Percentiles rank a stretch among this genome's conserved stretches.
phyloP scores from a whole-genome alignment of 768 basidiomycete genomes.

The Chalciporus piperatus region DNA sequence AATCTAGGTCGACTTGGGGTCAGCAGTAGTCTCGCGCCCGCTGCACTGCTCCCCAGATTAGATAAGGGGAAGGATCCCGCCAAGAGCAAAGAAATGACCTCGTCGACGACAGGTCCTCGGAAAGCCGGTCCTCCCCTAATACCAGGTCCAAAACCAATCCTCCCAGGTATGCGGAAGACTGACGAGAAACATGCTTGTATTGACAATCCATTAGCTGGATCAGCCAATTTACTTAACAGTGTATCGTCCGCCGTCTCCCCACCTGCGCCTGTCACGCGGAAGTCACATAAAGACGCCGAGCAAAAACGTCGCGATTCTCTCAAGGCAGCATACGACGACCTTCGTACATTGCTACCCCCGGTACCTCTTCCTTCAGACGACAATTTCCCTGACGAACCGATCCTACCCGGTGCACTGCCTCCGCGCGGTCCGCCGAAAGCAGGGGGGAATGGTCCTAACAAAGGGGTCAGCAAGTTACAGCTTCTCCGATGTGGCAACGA shows the following conservation, averaged over 20 bases:
- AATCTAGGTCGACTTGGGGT: constrained; percentile 70
- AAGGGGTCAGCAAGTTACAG: constrained; percentile 91
- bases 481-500: constrained; percentile 89
- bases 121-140: constrained; percentile 33
- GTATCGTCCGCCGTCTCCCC: constrained; percentile 29
- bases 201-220: constrained; percentile 32
- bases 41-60: constrained; percentile 12
- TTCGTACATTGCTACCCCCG: constrained; percentile 80
- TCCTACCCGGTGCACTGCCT: constrained; percentile 84
- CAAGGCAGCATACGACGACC: constrained; percentile 89
- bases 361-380: constrained; percentile 81
- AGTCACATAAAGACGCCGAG: constrained; percentile 94
- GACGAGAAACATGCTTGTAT: background rate
- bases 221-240: constrained; percentile 25
- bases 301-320: constrained; percentile 96
- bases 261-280: constrained; percentile 56
- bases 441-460: constrained; percentile 88
- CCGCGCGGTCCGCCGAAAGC: constrained; percentile 87
- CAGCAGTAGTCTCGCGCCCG: constrained; percentile 42
- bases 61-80: constrained; percentile 30
- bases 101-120: constrained; percentile 23
- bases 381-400: constrained; percentile 65
- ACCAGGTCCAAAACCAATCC: constrained; percentile 65
- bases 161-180: constrained; percentile 52
- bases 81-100: constrained; percentile 27